Evolutionary conservation across 73 alveolate species (phyloP).

Genomic region (Paramecium octaurelia): DNA sequence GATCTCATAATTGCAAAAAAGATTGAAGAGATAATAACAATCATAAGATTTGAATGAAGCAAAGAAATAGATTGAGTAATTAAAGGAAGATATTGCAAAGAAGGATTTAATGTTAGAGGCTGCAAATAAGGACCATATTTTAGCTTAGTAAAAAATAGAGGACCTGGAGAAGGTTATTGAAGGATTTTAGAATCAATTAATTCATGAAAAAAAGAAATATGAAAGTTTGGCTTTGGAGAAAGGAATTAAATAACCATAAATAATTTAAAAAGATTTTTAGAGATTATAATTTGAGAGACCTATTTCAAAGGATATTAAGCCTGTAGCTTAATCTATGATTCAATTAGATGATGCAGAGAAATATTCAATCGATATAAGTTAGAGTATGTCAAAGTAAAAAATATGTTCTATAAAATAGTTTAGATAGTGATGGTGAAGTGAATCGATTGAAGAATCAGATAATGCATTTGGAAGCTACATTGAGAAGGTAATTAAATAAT

Average conservation of each 20-base stretch:
- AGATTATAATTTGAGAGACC: neutral
- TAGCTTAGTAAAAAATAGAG: neutral
- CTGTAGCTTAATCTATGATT: neutral
- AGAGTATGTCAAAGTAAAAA: neutral
- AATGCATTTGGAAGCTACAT: neutral
- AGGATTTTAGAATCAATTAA: neutral
- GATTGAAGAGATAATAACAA: neutral
- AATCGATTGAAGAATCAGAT: neutral
- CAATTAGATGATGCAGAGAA: neutral
- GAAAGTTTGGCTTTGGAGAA: constrained; percentile 21
- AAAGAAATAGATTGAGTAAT: neutral
- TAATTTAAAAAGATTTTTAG: neutral
- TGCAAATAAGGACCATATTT: neutral
- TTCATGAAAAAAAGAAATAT: constrained; percentile 13
- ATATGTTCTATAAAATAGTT: neutral
- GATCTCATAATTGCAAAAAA: neutral
- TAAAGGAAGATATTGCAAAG: neutral
- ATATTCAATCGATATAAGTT: neutral
- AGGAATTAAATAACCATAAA: neutral
- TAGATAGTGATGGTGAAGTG: neutral
- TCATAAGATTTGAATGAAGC: neutral
- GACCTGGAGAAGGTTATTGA: neutral
- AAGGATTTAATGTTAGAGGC: constrained; percentile 6
- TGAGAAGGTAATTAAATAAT: neutral
- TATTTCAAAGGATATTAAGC: neutral